Conservation (phyloP, 1,284 basidiomycete genomes). For the Ceratorhiza oryzae-sativae region DNA sequence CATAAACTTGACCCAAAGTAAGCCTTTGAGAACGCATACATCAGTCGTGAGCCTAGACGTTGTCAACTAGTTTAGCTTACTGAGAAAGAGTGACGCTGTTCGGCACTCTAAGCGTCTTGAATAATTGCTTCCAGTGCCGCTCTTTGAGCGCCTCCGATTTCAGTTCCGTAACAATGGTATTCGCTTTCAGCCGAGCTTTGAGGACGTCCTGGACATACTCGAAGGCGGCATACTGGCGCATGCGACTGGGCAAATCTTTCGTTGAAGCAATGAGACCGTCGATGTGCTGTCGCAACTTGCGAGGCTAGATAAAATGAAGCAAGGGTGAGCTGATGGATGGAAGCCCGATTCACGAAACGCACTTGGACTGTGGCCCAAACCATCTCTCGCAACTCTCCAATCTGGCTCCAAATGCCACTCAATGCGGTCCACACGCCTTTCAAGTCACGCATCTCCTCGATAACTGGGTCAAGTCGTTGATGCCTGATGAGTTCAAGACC, state of each 20-base stretch:
- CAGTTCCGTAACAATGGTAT: conserved; percentile 87
- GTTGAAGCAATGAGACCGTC: conserved; percentile 89
- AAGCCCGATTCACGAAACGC: conserved; percentile 15
- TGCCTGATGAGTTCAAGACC: conserved; percentile 91
- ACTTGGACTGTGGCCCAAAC: conserved; percentile 86
- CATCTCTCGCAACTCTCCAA: conserved; percentile 87
- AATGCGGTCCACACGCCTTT: conserved; percentile 99
- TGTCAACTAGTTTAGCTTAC: conserved; percentile 65
- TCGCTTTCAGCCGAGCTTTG: conserved; percentile 86
- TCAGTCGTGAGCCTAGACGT: no score
- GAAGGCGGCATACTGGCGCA: conserved; percentile 99
- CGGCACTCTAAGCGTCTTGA: conserved; percentile 83
- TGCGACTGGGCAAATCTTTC: conserved; percentile 97
- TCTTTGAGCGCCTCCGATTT: conserved; percentile 98
- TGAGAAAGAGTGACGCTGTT: conserved; percentile 70
- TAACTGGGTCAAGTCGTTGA: conserved; percentile 89
- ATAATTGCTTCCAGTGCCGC: conserved; percentile 97
- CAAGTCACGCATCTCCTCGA: conserved; percentile 94
- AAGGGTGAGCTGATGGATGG: background rate
- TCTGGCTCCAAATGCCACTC: conserved; percentile 95
- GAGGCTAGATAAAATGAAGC: conserved; percentile 62
- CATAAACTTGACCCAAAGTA: conserved; percentile 97
- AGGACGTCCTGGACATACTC: conserved; percentile 97
- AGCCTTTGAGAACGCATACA: conserved; percentile 61
- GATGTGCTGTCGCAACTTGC: conserved; percentile 93